Percentiles rank a stretch among this genome's conserved stretches.
phyloP scores from a whole-genome alignment of 192 early-diverging fungal genomes.

The Radiomyces spectabilis region DNA sequence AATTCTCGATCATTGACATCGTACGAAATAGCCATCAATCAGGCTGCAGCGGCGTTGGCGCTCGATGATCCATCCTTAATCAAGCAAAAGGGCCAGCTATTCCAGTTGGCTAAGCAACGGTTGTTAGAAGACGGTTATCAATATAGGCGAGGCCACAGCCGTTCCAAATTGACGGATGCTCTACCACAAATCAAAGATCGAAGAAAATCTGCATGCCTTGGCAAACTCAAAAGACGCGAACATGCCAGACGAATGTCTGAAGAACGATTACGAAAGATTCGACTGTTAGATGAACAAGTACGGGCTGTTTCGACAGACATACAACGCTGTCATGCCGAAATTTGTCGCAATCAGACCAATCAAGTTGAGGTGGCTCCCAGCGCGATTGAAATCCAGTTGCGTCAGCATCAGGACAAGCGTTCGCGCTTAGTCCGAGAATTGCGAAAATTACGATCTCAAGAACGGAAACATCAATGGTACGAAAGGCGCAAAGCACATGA shows the following conservation, averaged over 20 bases:
- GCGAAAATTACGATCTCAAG: conserved; percentile 35
- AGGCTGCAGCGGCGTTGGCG: conserved; percentile 37
- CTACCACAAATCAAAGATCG: not conserved
- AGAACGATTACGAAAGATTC: conserved; percentile 24
- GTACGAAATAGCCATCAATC: conserved; percentile 48
- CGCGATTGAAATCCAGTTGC: conserved; percentile 11
- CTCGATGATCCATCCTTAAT: conserved; percentile 35
- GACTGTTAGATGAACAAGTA: conserved; percentile 23
- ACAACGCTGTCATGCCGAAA: not conserved
- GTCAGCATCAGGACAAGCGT: conserved; percentile 20
- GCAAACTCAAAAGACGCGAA: conserved; percentile 31
- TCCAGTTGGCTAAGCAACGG: conserved; percentile 42
- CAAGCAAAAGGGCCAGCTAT: conserved; percentile 35
- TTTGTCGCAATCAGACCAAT: not conserved
- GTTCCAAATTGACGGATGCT: conserved; percentile 40
- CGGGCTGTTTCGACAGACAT: conserved; percentile 24
- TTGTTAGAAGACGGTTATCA: conserved; percentile 40
- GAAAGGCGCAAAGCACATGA: conserved; percentile 44
- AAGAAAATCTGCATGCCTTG: not conserved
- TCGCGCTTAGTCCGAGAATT: not conserved
- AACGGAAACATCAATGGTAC: conserved; percentile 56
- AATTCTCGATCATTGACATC: conserved; percentile 36
- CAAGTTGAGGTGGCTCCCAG: not conserved
- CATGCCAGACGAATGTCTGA: conserved; percentile 32
- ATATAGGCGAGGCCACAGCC: conserved; percentile 48